These are phyloP conservation scores for Asclepias syriaca DNA, from an alignment of 257 asterid genomes.

Conservation along the genomic window DNA sequence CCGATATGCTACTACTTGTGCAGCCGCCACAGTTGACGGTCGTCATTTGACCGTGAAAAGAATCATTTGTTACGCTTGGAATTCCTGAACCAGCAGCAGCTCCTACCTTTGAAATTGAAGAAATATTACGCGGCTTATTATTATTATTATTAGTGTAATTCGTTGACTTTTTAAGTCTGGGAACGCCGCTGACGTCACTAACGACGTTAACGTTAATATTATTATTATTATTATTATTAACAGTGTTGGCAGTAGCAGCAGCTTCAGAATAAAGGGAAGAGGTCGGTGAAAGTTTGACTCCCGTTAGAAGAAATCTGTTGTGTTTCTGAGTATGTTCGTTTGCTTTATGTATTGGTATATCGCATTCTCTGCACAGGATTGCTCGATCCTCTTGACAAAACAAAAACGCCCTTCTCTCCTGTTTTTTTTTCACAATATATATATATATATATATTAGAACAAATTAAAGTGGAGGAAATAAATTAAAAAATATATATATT, in stretches of 20 bases:
- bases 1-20: constrained; percentile 73
- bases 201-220: not conserved
- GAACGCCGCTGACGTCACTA: constrained; percentile 35
- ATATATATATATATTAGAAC: not conserved
- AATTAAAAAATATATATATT: not conserved
- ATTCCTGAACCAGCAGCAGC: constrained; percentile 18
- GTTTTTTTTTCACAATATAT: not conserved
- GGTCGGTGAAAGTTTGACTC: constrained; percentile 53
- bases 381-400: constrained; percentile 96
- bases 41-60: constrained; percentile 11
- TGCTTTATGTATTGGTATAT: constrained; percentile 62
- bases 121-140: constrained; percentile 8
- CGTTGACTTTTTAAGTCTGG: constrained; percentile 23
- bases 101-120: constrained; percentile 3
- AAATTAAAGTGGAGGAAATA: not conserved
- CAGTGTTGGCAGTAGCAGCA: constrained; percentile 8
- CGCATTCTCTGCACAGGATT: constrained; percentile 78
- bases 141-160: not conserved
- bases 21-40: not conserved
- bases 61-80: not conserved
- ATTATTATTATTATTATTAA: constrained; percentile 3
- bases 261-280: constrained; percentile 39
- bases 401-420: constrained; percentile 85
- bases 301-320: constrained; percentile 71
- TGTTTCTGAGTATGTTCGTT: constrained; percentile 74